Conservation (phyloP, 2,329 filamentous ascomycete species). For the Neopestalotiopsis sp. region DNA sequence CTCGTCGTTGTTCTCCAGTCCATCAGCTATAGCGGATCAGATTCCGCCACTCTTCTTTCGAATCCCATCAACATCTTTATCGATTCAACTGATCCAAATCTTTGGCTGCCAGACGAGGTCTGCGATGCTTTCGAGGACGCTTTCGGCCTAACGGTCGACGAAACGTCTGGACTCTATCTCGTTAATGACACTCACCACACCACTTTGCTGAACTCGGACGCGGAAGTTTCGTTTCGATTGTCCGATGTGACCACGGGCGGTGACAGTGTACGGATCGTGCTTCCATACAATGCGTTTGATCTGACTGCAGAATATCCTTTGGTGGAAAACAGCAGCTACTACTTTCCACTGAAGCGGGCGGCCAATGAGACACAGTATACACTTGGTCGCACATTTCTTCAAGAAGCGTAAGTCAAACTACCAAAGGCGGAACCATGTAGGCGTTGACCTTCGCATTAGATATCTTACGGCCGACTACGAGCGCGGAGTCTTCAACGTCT, state of each 20-base stretch:
- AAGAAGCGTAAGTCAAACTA: conserved; percentile 37
- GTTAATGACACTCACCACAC: conserved; percentile 41
- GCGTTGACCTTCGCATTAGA: conserved; percentile 25
- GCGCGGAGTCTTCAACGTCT: conserved; percentile 45
- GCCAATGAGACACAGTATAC: conserved; percentile 41
- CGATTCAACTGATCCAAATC: conserved; percentile 42
- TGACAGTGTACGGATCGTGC: conserved; percentile 36
- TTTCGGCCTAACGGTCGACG: conserved; percentile 38
- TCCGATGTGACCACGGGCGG: conserved; percentile 39
- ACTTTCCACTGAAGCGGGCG: conserved; percentile 42
- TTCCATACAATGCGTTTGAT: conserved; percentile 41
- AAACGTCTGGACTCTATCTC: conserved; percentile 36
- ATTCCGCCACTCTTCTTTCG: conserved; percentile 37
- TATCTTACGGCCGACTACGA: conserved; percentile 47
- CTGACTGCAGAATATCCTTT: conserved; percentile 37
- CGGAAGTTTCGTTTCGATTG: conserved; percentile 39
- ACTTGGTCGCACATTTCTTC: conserved; percentile 40
- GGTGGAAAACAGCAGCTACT: conserved; percentile 35
- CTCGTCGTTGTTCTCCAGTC: conserved; percentile 45
- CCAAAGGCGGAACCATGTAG: neutral
- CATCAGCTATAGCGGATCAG: conserved; percentile 42
- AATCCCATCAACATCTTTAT: conserved; percentile 42
- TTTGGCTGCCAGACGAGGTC: conserved; percentile 40
- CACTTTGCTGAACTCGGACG: conserved; percentile 35
- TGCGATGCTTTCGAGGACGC: conserved; percentile 40